phyloP scores from a whole-genome alignment of 2,329 filamentous ascomycete species.

The Botryotinia narcissicola region DNA sequence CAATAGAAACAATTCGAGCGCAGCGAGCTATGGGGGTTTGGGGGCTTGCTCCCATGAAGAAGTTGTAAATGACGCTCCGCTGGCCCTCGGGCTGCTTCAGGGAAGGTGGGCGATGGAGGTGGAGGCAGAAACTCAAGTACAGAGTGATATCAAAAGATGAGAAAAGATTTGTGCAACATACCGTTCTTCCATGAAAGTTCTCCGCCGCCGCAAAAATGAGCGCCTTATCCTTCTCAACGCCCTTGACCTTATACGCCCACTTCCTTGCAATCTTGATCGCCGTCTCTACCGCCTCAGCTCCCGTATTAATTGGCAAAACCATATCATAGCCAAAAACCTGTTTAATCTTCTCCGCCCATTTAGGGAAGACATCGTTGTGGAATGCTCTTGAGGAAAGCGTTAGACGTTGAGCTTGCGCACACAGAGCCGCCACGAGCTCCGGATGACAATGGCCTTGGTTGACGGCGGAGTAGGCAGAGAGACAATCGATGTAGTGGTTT shows the following conservation, averaged over 20 bases:
- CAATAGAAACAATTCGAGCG: background rate
- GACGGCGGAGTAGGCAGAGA: conserved; percentile 95
- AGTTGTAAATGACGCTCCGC: background rate
- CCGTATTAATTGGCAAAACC: conserved; percentile 98
- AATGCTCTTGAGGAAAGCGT: conserved; percentile 94
- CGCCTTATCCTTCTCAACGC: conserved; percentile 79
- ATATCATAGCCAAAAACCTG: conserved; percentile 92
- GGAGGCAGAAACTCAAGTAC: background rate
- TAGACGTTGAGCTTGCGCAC: conserved; percentile 82
- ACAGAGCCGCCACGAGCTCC: conserved; percentile 85
- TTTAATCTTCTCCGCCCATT: conserved; percentile 90
- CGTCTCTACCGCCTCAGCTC: conserved; percentile 93
- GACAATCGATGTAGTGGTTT: conserved; percentile 93
- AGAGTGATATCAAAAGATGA: background rate
- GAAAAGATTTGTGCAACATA: conserved; percentile 46
- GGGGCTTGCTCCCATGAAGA: background rate
- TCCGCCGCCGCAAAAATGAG: conserved; percentile 80
- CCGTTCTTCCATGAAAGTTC: conserved; percentile 96
- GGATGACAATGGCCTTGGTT: conserved; percentile 99
- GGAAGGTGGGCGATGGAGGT: background rate
- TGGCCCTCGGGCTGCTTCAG: background rate
- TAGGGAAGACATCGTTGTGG: conserved; percentile 97
- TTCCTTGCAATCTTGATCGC: conserved; percentile 95
- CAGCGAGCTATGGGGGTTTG: conserved; percentile 8
- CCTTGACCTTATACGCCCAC: conserved; percentile 97